Evolutionary conservation across 371 early-diverging fungal species (phyloP), one percentile per base, ranked within the genome.

Genomic region (Syncephalastrum contaminatum): DNA sequence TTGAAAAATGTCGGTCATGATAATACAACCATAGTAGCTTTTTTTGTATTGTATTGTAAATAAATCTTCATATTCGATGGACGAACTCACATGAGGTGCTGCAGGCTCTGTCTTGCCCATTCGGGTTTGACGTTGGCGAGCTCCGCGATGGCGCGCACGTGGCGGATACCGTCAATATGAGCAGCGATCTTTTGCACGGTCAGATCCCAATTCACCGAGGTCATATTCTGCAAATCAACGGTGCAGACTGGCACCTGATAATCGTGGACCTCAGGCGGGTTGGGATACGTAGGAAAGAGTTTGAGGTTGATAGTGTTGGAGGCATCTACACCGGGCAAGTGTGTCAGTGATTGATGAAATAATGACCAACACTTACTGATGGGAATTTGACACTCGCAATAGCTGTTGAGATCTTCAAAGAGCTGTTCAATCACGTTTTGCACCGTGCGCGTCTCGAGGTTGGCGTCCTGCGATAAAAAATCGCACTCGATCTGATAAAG

Each of bases 1-100:
- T 77, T 93, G 92, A 68, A 93, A 93, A n/a, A 93, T 85, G 56
- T 94, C 93, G 15, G 89, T 85, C 71, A 93, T 70, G 46, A 86
- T 85, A 25, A 92, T 84, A 56, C 90, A 89, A 0, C 91, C 92
- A 64, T 90, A 93, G 59, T 91, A 91, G 39, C 89, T 91, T 30
- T 30, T 30, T 30, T 30, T 30, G 36, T 30, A 12, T 30, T 30
- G 10, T 30, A 30, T 8, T 30, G 12, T 25, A 8, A 16, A n/a
- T 25, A 30, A 30, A 10, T 2, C 36, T 12, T 1, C 36, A 30
- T 5, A 30, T 30, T 14, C 10, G 40, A 16, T 15, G 8, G 16
- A 19, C 14, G 18, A 15, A 49, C 82, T 70, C 83, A 89, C 86
- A 91, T 56, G 36, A 94, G 67, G 59, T 94, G 95, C 55, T 90